These are phyloP conservation scores for Agastache rugosa DNA, from an alignment of 257 asterid species.

Conservation along the genomic window DNA sequence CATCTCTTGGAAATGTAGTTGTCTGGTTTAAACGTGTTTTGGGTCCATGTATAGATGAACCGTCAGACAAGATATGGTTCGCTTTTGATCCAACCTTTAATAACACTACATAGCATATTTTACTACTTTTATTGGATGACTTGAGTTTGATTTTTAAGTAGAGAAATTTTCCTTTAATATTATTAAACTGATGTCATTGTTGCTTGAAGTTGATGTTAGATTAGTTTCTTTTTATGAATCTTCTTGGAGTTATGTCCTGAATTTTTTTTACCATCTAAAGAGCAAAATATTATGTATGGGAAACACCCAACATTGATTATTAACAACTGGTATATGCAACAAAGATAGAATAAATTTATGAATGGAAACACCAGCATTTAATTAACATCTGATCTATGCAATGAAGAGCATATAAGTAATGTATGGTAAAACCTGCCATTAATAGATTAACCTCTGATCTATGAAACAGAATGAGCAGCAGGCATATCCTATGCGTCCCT, in stretches of 20 bases:
- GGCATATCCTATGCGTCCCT: constrained; percentile 43
- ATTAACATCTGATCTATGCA: constrained; percentile 32
- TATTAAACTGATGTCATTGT: neutral
- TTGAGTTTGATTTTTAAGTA: constrained; percentile 18
- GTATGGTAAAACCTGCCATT: neutral
- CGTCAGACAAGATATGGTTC: constrained; percentile 44
- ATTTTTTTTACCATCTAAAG: constrained; percentile 6
- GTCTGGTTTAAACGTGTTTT: constrained; percentile 37
- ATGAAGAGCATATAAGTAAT: neutral
- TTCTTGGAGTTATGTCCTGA: neutral
- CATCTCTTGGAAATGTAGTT: constrained; percentile 44
- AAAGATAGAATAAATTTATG: neutral
- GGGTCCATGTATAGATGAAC: constrained; percentile 36
- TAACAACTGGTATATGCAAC: constrained; percentile 33
- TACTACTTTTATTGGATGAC: constrained; percentile 23
- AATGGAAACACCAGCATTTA: neutral
- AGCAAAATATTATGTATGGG: neutral
- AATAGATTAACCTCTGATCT: constrained; percentile 34
- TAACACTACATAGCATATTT: neutral
- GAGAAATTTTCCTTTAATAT: neutral
- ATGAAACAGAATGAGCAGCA: constrained; percentile 41
- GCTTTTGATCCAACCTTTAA: neutral
- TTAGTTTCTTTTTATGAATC: constrained; percentile 14
- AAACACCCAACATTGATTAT: neutral
- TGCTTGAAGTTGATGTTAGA: neutral